phyloP scores from a whole-genome alignment of 2,329 filamentous ascomycete genomes.

The Ophiostoma ips region DNA sequence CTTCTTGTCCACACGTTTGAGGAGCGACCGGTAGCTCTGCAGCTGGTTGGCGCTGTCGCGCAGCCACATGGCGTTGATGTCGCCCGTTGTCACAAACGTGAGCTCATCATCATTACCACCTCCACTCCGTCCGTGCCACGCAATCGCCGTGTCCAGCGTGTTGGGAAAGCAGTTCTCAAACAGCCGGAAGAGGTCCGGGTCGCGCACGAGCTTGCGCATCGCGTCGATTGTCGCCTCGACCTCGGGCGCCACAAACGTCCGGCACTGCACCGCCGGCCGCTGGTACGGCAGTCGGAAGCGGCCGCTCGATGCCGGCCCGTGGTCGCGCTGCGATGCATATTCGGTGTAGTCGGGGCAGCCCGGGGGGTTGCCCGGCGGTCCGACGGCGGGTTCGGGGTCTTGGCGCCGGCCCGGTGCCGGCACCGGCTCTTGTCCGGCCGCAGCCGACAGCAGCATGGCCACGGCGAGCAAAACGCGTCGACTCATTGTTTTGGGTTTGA shows the following conservation, averaged over 20 bases:
- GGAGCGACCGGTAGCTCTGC: constrained; percentile 44
- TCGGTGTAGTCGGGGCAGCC: constrained; percentile 16
- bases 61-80: constrained; percentile 54
- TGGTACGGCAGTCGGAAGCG: constrained; percentile 21
- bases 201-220: constrained; percentile 20
- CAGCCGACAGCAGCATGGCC: too few species aligned
- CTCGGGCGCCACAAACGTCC: constrained; percentile 55
- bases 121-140: constrained; percentile 18
- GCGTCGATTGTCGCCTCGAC: constrained; percentile 53
- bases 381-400: too few species aligned
- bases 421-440: too few species aligned
- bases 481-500: too few species aligned
- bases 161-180: constrained; percentile 68
- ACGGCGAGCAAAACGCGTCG: too few species aligned
- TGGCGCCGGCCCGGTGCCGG: too few species aligned
- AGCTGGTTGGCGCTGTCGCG: constrained; percentile 60
- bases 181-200: constrained; percentile 51
- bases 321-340: constrained; percentile 17
- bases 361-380: not conserved
- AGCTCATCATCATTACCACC: constrained; percentile 29
- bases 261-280: constrained; percentile 51
- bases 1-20: constrained; percentile 24
- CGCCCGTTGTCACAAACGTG: constrained; percentile 46
- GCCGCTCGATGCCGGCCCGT: constrained; percentile 20
- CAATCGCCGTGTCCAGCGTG: constrained; percentile 31